phyloP scores from a whole-genome alignment of 75 land plant species.

The Sequoia sempervirens region DNA sequence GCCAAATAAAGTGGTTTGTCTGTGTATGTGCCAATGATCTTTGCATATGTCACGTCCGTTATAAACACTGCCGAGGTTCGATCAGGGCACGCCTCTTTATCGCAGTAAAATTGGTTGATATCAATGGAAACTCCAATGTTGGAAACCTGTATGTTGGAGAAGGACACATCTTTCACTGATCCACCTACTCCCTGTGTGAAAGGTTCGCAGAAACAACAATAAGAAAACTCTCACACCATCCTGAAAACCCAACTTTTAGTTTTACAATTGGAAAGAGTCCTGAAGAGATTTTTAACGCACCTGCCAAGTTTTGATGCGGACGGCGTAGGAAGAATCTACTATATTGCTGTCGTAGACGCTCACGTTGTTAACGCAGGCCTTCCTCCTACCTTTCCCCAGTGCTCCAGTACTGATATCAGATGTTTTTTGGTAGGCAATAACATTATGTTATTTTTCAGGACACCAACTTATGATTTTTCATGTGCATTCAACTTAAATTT shows the following conservation, averaged over 20 bases:
- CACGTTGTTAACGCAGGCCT: slow-evolving; percentile 44
- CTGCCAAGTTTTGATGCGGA: slow-evolving; percentile 88
- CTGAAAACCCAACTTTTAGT: too few relatives aligned
- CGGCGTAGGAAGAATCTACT: slow-evolving; percentile 39
- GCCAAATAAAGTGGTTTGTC: slow-evolving; percentile 51
- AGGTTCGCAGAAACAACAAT: too few relatives aligned
- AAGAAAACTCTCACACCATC: too few relatives aligned
- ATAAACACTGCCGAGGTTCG: slow-evolving; percentile 54
- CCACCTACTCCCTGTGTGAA: slow-evolving; percentile 53
- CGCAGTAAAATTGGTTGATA: slow-evolving; percentile 79
- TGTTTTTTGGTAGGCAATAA: too few relatives aligned
- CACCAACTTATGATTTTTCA: too few relatives aligned
- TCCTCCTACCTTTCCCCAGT: slow-evolving; percentile 45
- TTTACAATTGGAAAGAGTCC: too few relatives aligned
- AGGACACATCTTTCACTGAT: slow-evolving; percentile 34
- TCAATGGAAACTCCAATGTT: slow-evolving; percentile 44
- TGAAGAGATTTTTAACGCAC: slow-evolving; percentile 9
- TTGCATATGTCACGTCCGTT: slow-evolving; percentile 37
- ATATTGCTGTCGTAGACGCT: slow-evolving; percentile 37
- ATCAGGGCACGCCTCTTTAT: slow-evolving; percentile 45
- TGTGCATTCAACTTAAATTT: too few relatives aligned
- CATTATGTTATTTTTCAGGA: too few relatives aligned
- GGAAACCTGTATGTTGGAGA: slow-evolving; percentile 37
- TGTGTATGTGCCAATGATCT: slow-evolving; percentile 56
- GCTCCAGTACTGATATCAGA: slow-evolving; percentile 36